Base-by-base conservation (phyloP, 2,329 filamentous ascomycete species). In the Penicillium sclerotigenum region DNA sequence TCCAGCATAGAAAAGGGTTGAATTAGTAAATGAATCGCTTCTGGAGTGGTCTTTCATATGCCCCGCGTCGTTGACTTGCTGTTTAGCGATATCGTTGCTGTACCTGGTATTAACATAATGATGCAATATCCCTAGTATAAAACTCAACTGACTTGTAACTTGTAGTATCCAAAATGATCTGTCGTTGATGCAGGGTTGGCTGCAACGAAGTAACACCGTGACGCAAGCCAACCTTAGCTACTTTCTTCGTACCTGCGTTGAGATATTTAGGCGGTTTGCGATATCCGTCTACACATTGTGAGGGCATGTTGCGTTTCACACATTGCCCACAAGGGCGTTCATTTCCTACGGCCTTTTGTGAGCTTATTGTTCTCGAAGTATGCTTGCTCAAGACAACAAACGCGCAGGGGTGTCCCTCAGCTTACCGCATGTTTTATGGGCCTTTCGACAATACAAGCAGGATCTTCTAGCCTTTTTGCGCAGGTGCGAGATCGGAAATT, bases 371-470 rank as follows among this genome's bases (percentile, higher is more conserved):
- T 7, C n/a, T 13, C 16, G 1, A n/a, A 29, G 4, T 46, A 14
- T 7, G 1, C 10, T 31, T 24, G 16, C 9, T 36, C 20, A 5
- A 16, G 7, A 28, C 6, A 18, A 13, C 11, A 18, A 8, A 4
- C 9, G n/a, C 22, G 8, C 3, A 1, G 16, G 10, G 18, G 11
- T 18, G 0, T 42, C 40, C 2, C 1, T 33, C 1, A 6, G n/a
- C 56, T 24, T 42, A 59, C 59, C 57, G 34, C 59, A 60, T 31
- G 59, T 59, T 48, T 56, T 59, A 16, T 59, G 59, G 18, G 56
- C 51, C 34, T 45, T 49, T 36, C 57, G 59, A 8, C 59, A 60
- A 29, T 59, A 52, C 8, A 46, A 34, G 18, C 59, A 60, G 1
- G 59, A 60, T 43, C 57, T 45, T 18, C 47, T 49, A 13, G 59